phyloP scores from a whole-genome alignment of 2,329 filamentous ascomycete genomes.

The Zopfia rhizophila region DNA sequence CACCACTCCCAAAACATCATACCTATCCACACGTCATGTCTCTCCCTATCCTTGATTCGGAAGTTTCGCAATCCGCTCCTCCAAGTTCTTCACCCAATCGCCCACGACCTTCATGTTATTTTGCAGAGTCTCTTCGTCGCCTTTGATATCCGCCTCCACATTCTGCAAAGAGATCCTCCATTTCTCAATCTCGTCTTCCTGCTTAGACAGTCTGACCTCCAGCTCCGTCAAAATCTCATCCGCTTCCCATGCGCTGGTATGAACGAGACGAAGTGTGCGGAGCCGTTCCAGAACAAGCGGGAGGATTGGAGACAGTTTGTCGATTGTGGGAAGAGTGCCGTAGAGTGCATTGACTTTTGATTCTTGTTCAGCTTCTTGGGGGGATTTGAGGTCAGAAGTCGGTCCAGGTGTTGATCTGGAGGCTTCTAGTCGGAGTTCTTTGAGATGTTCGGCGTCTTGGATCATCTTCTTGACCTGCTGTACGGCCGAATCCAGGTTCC shows the following conservation, averaged over 20 bases:
- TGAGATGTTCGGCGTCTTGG: slow-evolving; percentile 76
- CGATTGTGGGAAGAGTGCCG: slow-evolving; percentile 86
- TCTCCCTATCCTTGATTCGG: too few species aligned
- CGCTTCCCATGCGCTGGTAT: slow-evolving; percentile 86
- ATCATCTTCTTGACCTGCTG: slow-evolving; percentile 76
- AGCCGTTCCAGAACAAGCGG: slow-evolving; percentile 87
- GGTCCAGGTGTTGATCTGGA: slow-evolving; percentile 22
- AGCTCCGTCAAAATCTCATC: slow-evolving; percentile 79
- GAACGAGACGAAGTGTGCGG: slow-evolving; percentile 82
- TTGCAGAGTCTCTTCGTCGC: slow-evolving; percentile 75
- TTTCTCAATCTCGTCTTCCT: slow-evolving; percentile 82
- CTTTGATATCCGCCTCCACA: slow-evolving; percentile 78
- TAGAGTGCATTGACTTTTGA: slow-evolving; percentile 93
- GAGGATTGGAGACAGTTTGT: slow-evolving; percentile 83
- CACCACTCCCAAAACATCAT: too few species aligned
- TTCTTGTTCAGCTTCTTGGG: slow-evolving; percentile 72
- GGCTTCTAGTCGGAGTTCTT: slow-evolving; percentile 59
- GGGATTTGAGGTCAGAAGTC: slow-evolving; percentile 23
- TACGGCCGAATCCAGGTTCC: slow-evolving; percentile 77
- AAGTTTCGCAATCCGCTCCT: slow-evolving; percentile 73
- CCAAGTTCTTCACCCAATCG: slow-evolving; percentile 87
- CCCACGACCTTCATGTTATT: slow-evolving; percentile 87
- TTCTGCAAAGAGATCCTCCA: slow-evolving; percentile 85
- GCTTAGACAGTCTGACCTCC: slow-evolving; percentile 82
- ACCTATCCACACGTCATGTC: too few species aligned